Conservation (phyloP, 495 filamentous ascomycete species). For the Terfezia boudieri region DNA sequence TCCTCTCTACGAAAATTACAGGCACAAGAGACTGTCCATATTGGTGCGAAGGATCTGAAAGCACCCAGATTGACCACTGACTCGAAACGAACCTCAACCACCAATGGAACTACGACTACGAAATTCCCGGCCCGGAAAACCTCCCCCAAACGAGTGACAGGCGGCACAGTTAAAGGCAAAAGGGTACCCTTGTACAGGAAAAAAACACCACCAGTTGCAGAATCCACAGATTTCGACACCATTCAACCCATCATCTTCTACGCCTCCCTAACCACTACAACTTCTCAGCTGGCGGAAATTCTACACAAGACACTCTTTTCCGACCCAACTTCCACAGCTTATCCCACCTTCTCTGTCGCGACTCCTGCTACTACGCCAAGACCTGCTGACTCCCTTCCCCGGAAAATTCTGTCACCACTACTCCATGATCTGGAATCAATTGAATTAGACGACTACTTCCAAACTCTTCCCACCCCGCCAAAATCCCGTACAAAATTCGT, state of each 20-base stretch:
- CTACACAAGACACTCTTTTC: conserved; percentile 22
- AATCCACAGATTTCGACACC: conserved; percentile 17
- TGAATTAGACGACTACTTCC: conserved; percentile 82
- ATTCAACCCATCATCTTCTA: conserved; percentile 73
- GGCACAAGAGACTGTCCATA: not conserved
- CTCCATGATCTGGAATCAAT: conserved; percentile 63
- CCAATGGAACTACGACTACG: conserved; percentile 6
- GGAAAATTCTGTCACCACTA: conserved; percentile 32
- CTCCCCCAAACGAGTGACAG: conserved; percentile 29
- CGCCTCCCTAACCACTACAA: conserved; percentile 61
- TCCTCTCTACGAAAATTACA: not conserved
- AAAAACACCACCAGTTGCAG: conserved; percentile 13
- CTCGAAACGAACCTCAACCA: not conserved
- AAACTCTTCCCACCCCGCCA: conserved; percentile 32
- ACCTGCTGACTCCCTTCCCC: conserved; percentile 4
- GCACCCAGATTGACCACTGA: not conserved
- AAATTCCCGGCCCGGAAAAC: conserved; percentile 1
- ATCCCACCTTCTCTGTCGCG: conserved; percentile 15
- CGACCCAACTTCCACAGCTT: conserved; percentile 7
- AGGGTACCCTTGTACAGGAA: conserved; percentile 8
- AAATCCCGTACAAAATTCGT: conserved; percentile 33
- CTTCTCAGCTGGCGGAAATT: conserved; percentile 40
- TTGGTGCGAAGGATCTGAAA: not conserved
- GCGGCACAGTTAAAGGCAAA: conserved; percentile 10
- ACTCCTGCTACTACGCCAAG: conserved; percentile 19